Conservation (phyloP, 2,329 filamentous ascomycete genomes). For the Fusarium sublunatum region DNA sequence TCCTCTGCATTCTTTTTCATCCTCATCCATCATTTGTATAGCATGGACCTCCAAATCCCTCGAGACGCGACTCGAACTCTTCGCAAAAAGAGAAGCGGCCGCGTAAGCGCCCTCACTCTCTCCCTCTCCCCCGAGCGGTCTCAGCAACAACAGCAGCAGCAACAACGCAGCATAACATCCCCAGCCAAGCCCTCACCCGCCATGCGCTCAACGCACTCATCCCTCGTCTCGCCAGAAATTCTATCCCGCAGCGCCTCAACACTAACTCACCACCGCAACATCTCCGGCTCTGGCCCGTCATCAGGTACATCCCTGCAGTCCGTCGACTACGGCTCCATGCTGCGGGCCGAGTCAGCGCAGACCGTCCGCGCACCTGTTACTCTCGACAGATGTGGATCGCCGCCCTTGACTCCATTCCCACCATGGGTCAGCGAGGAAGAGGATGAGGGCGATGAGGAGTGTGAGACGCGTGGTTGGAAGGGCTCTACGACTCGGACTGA, state of each 20-base stretch:
- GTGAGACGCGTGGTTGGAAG: slow-evolving; percentile 27
- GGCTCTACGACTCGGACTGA: slow-evolving; percentile 3
- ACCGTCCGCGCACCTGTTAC: slow-evolving; percentile 34
- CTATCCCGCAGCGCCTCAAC: slow-evolving; percentile 14
- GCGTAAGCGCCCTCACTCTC: slow-evolving; percentile 20
- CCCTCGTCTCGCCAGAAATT: slow-evolving; percentile 22
- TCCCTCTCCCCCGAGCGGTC: slow-evolving; percentile 28
- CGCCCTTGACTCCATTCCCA: slow-evolving; percentile 47
- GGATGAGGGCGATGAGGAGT: slow-evolving; percentile 32
- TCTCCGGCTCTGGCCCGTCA: slow-evolving; percentile 12
- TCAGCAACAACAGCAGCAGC: slow-evolving; percentile 1
- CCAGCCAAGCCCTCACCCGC: slow-evolving; percentile 10
- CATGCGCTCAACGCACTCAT: slow-evolving; percentile 11
- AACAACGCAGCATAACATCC: slow-evolving; percentile 22
- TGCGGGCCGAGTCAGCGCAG: slow-evolving; percentile 30
- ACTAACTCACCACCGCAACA: slow-evolving; percentile 11
- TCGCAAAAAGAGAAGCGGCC: slow-evolving; percentile 33
- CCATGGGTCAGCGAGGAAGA: slow-evolving; percentile 39
- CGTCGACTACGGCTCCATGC: slow-evolving; percentile 28
- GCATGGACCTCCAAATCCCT: slow-evolving; percentile 28
- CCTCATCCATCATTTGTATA: neutral
- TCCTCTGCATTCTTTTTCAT: neutral
- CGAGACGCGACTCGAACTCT: slow-evolving; percentile 18
- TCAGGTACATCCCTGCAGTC: slow-evolving; percentile 10
- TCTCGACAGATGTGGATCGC: slow-evolving; percentile 15